Percentiles rank a stretch among this genome's conserved stretches.
These are phyloP conservation scores for Mycena capillaripes DNA, from an alignment of 768 basidiomycete genomes.

Conservation along the genomic window DNA sequence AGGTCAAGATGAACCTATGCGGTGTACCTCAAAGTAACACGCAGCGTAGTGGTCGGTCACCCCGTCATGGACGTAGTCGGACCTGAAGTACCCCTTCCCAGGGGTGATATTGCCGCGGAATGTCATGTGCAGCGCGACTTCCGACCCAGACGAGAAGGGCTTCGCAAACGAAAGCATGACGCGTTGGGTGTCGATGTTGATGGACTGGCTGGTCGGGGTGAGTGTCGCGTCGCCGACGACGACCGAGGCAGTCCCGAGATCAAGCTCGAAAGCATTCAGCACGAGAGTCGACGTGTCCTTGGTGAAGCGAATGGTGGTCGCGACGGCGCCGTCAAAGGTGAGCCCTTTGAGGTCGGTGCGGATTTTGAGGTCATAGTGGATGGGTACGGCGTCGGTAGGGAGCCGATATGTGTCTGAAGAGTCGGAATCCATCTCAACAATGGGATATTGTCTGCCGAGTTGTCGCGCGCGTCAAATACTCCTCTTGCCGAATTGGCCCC, in stretches of 20 bases:
- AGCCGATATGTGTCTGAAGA: slow-evolving; percentile 49
- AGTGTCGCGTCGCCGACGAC: slow-evolving; percentile 60
- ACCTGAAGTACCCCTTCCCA: slow-evolving; percentile 58
- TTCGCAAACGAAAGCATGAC: not conserved
- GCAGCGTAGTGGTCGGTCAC: slow-evolving; percentile 62
- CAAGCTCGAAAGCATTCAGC: slow-evolving; percentile 61
- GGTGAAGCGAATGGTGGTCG: slow-evolving; percentile 62
- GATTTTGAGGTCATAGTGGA: slow-evolving; percentile 68
- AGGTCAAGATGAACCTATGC: not conserved
- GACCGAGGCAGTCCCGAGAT: slow-evolving; percentile 54
- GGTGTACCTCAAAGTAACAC: slow-evolving; percentile 73
- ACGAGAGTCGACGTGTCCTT: slow-evolving; percentile 58
- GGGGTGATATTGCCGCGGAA: not conserved
- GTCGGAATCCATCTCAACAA: slow-evolving; percentile 1
- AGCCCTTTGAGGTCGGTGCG: slow-evolving; percentile 70
- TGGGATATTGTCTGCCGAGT: not conserved
- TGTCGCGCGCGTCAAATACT: not conserved
- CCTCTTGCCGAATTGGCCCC: not conserved
- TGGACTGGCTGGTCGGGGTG: not conserved
- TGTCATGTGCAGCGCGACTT: not conserved
- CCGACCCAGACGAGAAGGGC: not conserved
- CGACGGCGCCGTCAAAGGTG: slow-evolving; percentile 69
- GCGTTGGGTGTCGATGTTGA: slow-evolving; percentile 9
- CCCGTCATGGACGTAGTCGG: slow-evolving; percentile 57
- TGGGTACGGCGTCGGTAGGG: slow-evolving; percentile 59